Conservation (phyloP, 305 asterid genomes). For the Lippia alba region DNA sequence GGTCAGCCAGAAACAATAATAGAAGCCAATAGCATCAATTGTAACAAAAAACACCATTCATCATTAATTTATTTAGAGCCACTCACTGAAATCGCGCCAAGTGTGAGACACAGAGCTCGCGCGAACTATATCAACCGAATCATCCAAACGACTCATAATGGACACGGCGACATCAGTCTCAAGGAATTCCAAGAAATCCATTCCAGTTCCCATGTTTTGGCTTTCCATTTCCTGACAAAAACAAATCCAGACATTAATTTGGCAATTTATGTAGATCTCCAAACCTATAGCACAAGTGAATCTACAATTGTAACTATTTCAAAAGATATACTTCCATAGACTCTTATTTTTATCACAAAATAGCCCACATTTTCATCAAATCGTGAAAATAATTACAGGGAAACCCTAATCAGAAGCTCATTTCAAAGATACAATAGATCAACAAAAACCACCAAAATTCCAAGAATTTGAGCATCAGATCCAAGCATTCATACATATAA, state of each 20-base stretch:
- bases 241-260: neutral
- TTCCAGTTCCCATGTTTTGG: neutral
- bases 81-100: constrained; percentile 57
- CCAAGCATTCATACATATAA: no score
- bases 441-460: no score
- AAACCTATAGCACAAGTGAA: no score
- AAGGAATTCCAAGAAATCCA: constrained; percentile 46
- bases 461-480: no score
- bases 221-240: neutral
- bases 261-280: neutral
- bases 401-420: no score
- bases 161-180: constrained; percentile 46
- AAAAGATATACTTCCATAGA: neutral
- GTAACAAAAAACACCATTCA: neutral
- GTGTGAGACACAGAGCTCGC: constrained; percentile 47
- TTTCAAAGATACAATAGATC: no score
- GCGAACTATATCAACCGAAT: constrained; percentile 56
- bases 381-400: no score
- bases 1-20: neutral
- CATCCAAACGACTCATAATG: constrained; percentile 46
- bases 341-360: no score
- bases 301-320: no score
- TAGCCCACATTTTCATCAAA: no score
- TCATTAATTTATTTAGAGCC: neutral
- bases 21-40: no score